phyloP scores from a whole-genome alignment of 768 basidiomycete genomes.

The Mycena galopus region DNA sequence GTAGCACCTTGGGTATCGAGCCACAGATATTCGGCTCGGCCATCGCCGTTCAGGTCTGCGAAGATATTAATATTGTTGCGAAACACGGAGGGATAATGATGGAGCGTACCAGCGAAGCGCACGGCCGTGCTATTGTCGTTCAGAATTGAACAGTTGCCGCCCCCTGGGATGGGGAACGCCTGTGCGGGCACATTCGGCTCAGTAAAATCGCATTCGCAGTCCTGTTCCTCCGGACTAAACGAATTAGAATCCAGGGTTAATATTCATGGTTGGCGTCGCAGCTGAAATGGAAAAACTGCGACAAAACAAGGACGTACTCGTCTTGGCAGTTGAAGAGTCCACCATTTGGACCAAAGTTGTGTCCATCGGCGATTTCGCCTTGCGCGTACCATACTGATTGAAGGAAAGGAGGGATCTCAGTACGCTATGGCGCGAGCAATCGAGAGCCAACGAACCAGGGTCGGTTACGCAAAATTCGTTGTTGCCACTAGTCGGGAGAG shows the following conservation, averaged over 20 bases:
- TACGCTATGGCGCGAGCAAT: neutral
- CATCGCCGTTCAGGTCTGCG: conserved; percentile 18
- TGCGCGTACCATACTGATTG: conserved; percentile 9
- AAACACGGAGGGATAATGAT: too few species aligned
- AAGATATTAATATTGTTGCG: too few species aligned
- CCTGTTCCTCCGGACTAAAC: neutral
- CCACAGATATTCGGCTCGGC: neutral
- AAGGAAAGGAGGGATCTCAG: neutral
- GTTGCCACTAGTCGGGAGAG: neutral
- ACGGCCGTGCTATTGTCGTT: conserved; percentile 16
- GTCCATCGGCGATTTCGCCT: conserved; percentile 18
- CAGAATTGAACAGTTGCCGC: neutral
- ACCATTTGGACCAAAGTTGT: conserved; percentile 8
- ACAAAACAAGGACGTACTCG: neutral
- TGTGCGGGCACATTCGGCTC: neutral
- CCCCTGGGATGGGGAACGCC: neutral
- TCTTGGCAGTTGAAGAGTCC: neutral
- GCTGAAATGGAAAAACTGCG: too few species aligned
- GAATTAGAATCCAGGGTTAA: neutral
- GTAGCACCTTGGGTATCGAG: neutral
- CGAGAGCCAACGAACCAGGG: neutral
- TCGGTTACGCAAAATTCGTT: conserved; percentile 3
- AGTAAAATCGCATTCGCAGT: neutral
- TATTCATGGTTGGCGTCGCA: too few species aligned
- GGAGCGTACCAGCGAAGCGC: conserved; percentile 15